Evolutionary conservation across 176 grass and related monocot species (phyloP), one percentile per base, ranked within the genome.

Genomic region (Metroxylon sagu): DNA sequence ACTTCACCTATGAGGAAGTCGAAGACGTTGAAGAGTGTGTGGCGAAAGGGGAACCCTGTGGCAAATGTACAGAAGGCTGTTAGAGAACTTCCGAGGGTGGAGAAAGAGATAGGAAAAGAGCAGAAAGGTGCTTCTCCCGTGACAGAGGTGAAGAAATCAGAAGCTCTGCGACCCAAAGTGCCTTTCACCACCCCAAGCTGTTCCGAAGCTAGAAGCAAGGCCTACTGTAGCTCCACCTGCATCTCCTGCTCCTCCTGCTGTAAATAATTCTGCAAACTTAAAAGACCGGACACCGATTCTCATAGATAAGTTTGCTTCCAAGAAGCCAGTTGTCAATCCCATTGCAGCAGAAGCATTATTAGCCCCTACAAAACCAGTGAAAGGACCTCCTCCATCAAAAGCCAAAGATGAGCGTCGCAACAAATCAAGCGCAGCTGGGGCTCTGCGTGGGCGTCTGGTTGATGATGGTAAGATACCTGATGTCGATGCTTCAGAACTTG

Each of bases 201-300:
- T 39, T 39, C 59, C 70, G 5, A 73, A 21, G 51, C 28, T 85
- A 64, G 75, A 76, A 76, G 53, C 62, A 57, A 89, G 75, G 69
- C 80, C 88, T 61, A 69, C 80, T 69, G 68, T 93, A 66, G 71
- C 62, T 56, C 70, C 60, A 6, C 80, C 80, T 64, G 53, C 83
- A 60, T 75, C 50, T 50, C 68, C 53, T n/a, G 31, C 69, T 56
- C 71, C 50, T 35, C 68, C 53, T 19, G 49, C 69, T 23, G 29
- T 71, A 48, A 77, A 56, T 18, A 73, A 82, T 27, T 21, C 80
- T 56, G 83, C 82, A 68, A 68, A 18, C 51, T 50, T 65, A 5
- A 84, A 82, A 61, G 87, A 90, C 52, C 82, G 82, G 66, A 97
- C 88, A 57, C 92, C 92, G 28, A 91, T 97, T 59, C 76, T 97